Evolutionary conservation across 192 early-diverging fungal genomes (phyloP).

Genomic region (Mortierella claussenii): DNA sequence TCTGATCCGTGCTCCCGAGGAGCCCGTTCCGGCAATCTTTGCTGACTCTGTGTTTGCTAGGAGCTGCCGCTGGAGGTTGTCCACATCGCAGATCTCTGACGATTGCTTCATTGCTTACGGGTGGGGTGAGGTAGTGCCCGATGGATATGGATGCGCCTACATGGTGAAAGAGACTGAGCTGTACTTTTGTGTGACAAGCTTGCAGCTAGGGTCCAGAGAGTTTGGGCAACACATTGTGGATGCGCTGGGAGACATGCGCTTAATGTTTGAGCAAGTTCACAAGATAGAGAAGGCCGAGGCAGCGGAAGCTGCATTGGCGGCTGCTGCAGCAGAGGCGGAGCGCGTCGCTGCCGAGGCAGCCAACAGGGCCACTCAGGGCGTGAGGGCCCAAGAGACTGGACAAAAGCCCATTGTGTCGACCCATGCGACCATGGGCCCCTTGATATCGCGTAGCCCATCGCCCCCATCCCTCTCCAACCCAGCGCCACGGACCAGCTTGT

Average conservation of each 20-base stretch:
- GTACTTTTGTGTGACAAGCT: conserved; percentile 76
- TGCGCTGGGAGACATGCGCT: conserved; percentile 73
- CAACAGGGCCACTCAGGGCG: not conserved
- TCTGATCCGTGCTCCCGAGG: conserved; percentile 57
- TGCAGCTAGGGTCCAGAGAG: conserved; percentile 50
- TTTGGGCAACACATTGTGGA: conserved; percentile 66
- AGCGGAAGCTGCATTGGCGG: conserved; percentile 24
- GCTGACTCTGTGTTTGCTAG: conserved; percentile 74
- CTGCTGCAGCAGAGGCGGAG: conserved; percentile 32
- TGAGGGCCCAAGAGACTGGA: not conserved
- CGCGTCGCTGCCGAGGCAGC: conserved; percentile 5
- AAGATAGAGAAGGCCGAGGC: conserved; percentile 54
- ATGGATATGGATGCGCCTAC: conserved; percentile 93
- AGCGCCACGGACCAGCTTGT: conserved; percentile 43
- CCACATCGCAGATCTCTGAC: conserved; percentile 64
- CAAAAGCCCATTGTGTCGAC: too few species aligned
- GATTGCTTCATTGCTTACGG: conserved; percentile 59
- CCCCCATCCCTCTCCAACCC: conserved; percentile 19
- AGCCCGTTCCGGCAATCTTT: conserved; percentile 54
- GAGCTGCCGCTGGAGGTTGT: conserved; percentile 77
- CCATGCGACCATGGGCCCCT: not conserved
- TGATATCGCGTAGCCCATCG: conserved; percentile 44
- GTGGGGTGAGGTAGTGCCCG: conserved; percentile 83
- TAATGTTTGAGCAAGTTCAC: conserved; percentile 60
- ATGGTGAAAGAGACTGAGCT: conserved; percentile 67